A percentile compares a stretch with the other conserved stretches of the same genome.
phyloP scores from a whole-genome alignment of 208 protist species.

The Wallacemonas sp. region DNA sequence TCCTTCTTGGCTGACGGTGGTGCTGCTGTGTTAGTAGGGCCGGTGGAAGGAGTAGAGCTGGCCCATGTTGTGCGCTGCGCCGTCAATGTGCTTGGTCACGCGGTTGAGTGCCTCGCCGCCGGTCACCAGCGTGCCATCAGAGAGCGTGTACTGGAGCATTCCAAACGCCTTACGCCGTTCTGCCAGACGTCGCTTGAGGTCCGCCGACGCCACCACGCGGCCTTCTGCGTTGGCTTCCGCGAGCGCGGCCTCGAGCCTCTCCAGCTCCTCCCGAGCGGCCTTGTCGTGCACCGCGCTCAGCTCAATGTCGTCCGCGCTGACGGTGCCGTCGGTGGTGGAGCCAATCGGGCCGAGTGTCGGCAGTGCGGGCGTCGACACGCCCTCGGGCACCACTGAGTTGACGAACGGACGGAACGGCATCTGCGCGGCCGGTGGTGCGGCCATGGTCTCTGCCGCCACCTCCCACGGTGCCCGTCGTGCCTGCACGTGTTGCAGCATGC shows the following conservation, averaged over 20 bases:
- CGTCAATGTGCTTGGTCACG: conserved; percentile 33
- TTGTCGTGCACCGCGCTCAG: neutral
- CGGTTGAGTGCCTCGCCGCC: conserved; percentile 26
- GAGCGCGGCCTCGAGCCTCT: neutral
- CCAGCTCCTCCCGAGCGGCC: neutral
- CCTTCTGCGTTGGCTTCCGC: neutral
- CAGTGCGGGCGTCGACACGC: conserved; percentile 51
- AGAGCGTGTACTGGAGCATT: conserved; percentile 19
- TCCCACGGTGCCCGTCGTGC: conserved; percentile 6
- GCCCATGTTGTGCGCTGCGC: conserved; percentile 78
- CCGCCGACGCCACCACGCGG: neutral
- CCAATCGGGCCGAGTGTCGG: conserved; percentile 42
- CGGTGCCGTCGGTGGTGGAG: conserved; percentile 21
- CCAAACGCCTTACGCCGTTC: neutral
- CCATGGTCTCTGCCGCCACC: neutral
- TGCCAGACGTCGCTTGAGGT: conserved; percentile 6
- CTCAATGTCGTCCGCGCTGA: conserved; percentile 1
- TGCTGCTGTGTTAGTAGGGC: too few species aligned
- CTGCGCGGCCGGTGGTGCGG: conserved; percentile 39
- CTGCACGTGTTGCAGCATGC: conserved; percentile 47
- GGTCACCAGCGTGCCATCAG: conserved; percentile 30
- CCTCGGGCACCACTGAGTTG: conserved; percentile 45
- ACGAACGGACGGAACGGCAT: conserved; percentile 86
- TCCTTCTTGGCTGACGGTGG: too few species aligned
- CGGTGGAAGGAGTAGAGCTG: conserved; percentile 88